Conservation (phyloP, 2,329 filamentous ascomycete genomes). For the Drechslera avenae region DNA sequence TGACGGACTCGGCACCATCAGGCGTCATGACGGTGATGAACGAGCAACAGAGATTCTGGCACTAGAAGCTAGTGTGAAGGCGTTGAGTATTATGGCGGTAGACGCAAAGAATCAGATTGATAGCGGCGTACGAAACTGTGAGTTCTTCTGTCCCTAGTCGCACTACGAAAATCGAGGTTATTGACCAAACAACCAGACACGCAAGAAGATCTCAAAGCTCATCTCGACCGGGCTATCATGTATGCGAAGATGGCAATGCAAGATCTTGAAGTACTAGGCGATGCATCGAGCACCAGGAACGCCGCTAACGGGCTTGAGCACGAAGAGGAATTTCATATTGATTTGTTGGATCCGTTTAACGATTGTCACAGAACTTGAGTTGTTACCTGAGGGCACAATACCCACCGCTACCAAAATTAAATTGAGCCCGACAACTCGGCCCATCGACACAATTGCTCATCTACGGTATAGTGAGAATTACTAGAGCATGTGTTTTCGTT, state of each 20-base stretch:
- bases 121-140: not conserved
- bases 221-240: not conserved
- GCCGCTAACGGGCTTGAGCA: not conserved
- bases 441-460: no score
- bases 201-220: not conserved
- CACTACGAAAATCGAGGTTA: not conserved
- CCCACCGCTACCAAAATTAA: no score
- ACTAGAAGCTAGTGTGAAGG: not conserved
- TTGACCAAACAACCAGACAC: not conserved
- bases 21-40: not conserved
- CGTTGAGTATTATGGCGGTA: not conserved
- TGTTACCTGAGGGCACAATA: no score
- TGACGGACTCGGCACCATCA: not conserved
- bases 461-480: no score
- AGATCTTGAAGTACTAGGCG: not conserved
- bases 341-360: not conserved
- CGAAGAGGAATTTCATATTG: not conserved
- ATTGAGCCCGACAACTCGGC: no score
- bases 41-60: not conserved
- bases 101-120: not conserved
- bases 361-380: not conserved
- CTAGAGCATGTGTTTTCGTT: no score
- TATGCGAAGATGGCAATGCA: not conserved
- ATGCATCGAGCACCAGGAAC: not conserved
- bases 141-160: not conserved